Conservation (phyloP, 306 rosid genomes). For the Abrus pulchellus region DNA sequence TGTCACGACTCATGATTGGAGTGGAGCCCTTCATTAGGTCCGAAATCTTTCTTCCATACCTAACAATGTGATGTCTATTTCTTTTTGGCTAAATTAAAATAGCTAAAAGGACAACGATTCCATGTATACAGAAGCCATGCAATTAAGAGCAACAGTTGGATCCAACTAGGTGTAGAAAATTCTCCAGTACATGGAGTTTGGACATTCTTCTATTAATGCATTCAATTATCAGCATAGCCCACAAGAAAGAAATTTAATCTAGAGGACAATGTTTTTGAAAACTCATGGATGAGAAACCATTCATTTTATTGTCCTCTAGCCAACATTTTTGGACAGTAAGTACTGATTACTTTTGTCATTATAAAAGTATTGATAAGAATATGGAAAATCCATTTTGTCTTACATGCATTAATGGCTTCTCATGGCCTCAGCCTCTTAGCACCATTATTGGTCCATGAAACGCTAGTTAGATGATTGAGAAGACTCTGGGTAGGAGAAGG, state of each 20-base stretch:
- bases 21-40: slow-evolving; percentile 40
- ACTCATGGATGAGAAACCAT: slow-evolving; percentile 39
- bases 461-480: neutral
- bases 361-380: neutral
- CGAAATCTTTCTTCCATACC: slow-evolving; percentile 27
- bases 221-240: slow-evolving; percentile 49
- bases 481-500: slow-evolving; percentile 43
- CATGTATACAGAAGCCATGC: slow-evolving; percentile 12
- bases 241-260: slow-evolving; percentile 44
- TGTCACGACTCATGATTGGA: slow-evolving; percentile 35
- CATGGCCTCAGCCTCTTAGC: slow-evolving; percentile 19
- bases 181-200: slow-evolving; percentile 39
- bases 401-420: slow-evolving; percentile 32
- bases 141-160: slow-evolving; percentile 59
- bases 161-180: slow-evolving; percentile 56
- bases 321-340: slow-evolving; percentile 9
- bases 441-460: slow-evolving; percentile 34
- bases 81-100: slow-evolving; percentile 3
- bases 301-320: slow-evolving; percentile 16
- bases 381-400: slow-evolving; percentile 36
- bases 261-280: neutral
- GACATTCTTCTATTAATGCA: slow-evolving; percentile 43
- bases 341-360: neutral
- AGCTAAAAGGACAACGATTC: slow-evolving; percentile 47
- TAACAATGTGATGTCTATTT: slow-evolving; percentile 29